Base-by-base conservation (phyloP, 108 stramenopile species). In the Stephanodiscus minutulus region DNA sequence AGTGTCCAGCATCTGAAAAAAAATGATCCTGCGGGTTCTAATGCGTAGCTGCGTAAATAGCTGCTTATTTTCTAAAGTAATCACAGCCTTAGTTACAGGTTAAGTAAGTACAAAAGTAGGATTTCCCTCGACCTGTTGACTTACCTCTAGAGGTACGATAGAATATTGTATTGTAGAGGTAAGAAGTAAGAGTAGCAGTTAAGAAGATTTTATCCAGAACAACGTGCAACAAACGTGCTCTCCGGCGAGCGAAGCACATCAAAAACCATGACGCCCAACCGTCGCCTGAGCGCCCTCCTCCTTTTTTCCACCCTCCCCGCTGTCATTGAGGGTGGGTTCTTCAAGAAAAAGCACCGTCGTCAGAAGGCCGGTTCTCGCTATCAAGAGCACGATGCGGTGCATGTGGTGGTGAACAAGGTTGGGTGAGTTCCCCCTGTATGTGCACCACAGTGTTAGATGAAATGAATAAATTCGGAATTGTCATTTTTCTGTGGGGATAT, bases 351-450 rank as follows among this genome's bases (percentile, higher is more conserved):
- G 55, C 79, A 90, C 21, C 78, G 77, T 55, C 78, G 89, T 54
- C 86, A 87, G 37, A 85, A 88, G 33, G 86, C 88, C 62, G 93
- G 93, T 59, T 79, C 79, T 43, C 62, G 70, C 11, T 89, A 94
- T 79, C 72, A 72, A 25, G 70, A 78, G 15, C 89, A 94, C 50
- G 91, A 89, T 44, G 74, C 68, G 21, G 93, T 94, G 12, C 87
- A 89, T 66, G 77, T 94, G 53, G 86, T 91, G 28, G 93, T 91
- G 64, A 94, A 94, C 87, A 91, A 91, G 59, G 93, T 94, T 72
- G 93, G 93, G 88, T 93, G 77, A 80, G 92, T 89, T 24, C 0
- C 37, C 35, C 37, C 24, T 21, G 28, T 60, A 1, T 15, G 27
- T 35, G n/a, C 28, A 18, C 5, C n/a, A 59, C 28, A 3, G 1